Evolutionary conservation across 2,329 filamentous ascomycete genomes (phyloP).

Genomic region (Xylariaceae sp.): DNA sequence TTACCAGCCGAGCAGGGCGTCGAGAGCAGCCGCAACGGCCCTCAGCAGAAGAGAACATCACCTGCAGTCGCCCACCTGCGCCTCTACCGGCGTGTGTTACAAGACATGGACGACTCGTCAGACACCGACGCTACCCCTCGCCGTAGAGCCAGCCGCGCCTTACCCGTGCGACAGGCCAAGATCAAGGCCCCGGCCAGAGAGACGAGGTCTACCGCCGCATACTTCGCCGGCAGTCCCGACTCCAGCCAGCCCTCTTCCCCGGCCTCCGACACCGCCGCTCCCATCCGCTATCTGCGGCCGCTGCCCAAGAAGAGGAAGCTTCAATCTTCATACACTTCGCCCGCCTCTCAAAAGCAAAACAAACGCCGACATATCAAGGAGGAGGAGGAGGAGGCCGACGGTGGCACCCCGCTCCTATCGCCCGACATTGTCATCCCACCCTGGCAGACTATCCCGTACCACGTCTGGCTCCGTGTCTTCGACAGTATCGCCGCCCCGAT

Average conservation of each 20-base stretch:
- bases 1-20: no score
- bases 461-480: conserved; percentile 67
- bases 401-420: background rate
- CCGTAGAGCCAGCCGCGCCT: conserved; percentile 21
- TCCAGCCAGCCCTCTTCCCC: conserved; percentile 11
- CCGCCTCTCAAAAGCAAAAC: conserved; percentile 1
- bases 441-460: conserved; percentile 53
- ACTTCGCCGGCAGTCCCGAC: conserved; percentile 15
- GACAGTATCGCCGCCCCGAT: conserved; percentile 60
- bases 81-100: no score
- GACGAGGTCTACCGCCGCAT: conserved; percentile 25
- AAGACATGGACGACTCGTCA: conserved; percentile 18
- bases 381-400: no score
- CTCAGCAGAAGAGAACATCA: no score
- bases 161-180: conserved; percentile 28
- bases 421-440: conserved; percentile 35
- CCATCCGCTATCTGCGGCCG: conserved; percentile 4
- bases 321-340: background rate
- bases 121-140: conserved; percentile 13
- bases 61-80: no score
- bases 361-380: conserved; percentile 2
- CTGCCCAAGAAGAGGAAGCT: conserved; percentile 10
- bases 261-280: conserved; percentile 10
- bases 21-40: no score
- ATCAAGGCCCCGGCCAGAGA: conserved; percentile 23